phyloP scores from a whole-genome alignment of 345 rosid genomes.

The Syzygium grande region DNA sequence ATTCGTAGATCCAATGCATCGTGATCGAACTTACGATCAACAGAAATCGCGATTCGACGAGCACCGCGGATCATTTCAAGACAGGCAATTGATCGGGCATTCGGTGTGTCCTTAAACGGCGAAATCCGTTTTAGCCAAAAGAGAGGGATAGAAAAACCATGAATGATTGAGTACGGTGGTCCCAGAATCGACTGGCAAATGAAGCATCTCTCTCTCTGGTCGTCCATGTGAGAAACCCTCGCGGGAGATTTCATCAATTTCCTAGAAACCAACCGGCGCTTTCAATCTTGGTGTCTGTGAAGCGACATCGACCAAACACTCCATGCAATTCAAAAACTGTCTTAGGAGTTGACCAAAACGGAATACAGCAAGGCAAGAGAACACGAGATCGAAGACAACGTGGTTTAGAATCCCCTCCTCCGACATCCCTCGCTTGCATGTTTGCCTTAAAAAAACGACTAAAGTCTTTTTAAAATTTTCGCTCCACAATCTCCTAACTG shows the following conservation, averaged over 20 bases:
- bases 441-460: no score
- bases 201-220: neutral
- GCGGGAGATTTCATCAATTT: neutral
- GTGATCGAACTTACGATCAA: neutral
- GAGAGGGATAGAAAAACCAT: neutral
- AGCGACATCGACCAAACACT: neutral
- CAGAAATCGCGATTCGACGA: neutral
- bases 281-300: neutral
- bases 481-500: no score
- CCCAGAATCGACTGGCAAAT: neutral
- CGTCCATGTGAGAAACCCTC: neutral
- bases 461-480: no score
- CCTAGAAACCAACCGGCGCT: neutral
- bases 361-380: neutral
- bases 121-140: neutral
- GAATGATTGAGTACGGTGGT: neutral
- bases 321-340: neutral
- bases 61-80: no score
- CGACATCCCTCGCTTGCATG: neutral
- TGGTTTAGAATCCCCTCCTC: neutral
- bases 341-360: neutral
- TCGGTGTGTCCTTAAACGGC: neutral
- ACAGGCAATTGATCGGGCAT: no score
- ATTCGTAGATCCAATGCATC: neutral
- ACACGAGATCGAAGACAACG: neutral